A percentile compares a stretch with the other conserved stretches of the same genome.
Evolutionary conservation across 768 basidiomycete genomes (phyloP).

Genomic region (Butyriboletus loyo): DNA sequence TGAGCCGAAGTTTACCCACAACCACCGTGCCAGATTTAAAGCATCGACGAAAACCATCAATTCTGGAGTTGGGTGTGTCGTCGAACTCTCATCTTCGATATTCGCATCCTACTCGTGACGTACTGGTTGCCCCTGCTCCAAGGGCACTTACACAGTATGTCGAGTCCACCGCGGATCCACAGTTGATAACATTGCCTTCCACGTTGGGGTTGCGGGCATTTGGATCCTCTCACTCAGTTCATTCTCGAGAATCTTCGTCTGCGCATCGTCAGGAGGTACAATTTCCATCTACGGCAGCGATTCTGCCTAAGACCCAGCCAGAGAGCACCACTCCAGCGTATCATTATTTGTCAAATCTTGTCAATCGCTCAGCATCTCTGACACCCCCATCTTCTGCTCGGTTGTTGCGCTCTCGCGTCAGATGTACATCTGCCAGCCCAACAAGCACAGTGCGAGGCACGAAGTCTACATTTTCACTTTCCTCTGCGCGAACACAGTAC

Average conservation of each 20-base stretch:
- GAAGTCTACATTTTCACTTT: conserved; percentile 12
- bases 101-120: conserved; percentile 48
- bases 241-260: conserved; percentile 5
- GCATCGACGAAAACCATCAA: conserved; percentile 46
- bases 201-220: conserved; percentile 61
- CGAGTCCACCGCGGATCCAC: conserved; percentile 51
- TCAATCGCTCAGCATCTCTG: conserved; percentile 34
- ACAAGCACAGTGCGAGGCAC: conserved; percentile 25
- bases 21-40: conserved; percentile 30
- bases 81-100: conserved; percentile 43
- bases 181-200: conserved; percentile 60
- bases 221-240: conserved; percentile 26
- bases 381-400: conserved; percentile 23
- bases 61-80: conserved; percentile 36
- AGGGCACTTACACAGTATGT: conserved; percentile 75
- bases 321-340: conserved; percentile 56
- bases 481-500: conserved; percentile 8
- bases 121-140: conserved; percentile 65
- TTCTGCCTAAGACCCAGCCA: conserved; percentile 34
- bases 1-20: conserved; percentile 48
- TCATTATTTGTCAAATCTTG: conserved; percentile 59
- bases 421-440: conserved; percentile 34
- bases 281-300: not conserved
- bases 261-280: not conserved
- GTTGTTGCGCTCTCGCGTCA: conserved; percentile 33